Conservation (phyloP, 2,329 filamentous ascomycete genomes). For the Achaetomium macrosporum region DNA sequence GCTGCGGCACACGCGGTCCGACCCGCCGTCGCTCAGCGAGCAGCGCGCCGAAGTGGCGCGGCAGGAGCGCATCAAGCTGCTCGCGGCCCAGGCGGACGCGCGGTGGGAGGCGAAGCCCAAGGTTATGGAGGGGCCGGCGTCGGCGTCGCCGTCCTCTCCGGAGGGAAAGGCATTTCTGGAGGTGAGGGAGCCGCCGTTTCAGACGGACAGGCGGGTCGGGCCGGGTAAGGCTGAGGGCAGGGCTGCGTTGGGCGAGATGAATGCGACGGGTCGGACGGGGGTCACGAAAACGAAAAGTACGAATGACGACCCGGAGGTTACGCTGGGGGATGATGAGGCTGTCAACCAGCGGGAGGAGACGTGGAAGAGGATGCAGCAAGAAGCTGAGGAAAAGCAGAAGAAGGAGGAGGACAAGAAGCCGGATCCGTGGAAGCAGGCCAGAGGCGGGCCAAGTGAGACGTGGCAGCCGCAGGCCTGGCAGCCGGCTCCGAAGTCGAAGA, state of each 20-base stretch:
- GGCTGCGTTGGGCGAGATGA: not conserved
- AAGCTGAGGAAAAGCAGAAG: constrained; percentile 10
- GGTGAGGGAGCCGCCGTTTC: constrained; percentile 6
- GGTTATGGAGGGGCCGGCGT: constrained; percentile 15
- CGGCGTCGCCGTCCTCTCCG: constrained; percentile 25
- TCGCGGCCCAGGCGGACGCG: constrained; percentile 57
- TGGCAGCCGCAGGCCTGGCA: constrained; percentile 63
- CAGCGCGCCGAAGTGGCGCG: constrained; percentile 49
- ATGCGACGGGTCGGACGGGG: not conserved
- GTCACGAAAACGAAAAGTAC: not conserved
- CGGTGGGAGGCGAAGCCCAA: constrained; percentile 55
- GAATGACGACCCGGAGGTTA: not conserved
- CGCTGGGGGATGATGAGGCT: constrained; percentile 9
- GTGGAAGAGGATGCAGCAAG: constrained; percentile 17
- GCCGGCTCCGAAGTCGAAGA: constrained; percentile 27
- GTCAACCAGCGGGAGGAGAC: constrained; percentile 14
- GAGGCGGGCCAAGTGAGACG: constrained; percentile 53
- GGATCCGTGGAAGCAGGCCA: constrained; percentile 54
- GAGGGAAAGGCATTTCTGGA: constrained; percentile 15
- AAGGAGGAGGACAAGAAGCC: constrained; percentile 3
- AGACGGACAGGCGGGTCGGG: not conserved
- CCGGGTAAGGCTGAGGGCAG: not conserved
- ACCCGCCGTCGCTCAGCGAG: constrained; percentile 52
- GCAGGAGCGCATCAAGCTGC: constrained; percentile 46
- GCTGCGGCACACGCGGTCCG: constrained; percentile 54